Conservation (phyloP, 2,329 filamentous ascomycete genomes). For the Biscogniauxia mediterranea region DNA sequence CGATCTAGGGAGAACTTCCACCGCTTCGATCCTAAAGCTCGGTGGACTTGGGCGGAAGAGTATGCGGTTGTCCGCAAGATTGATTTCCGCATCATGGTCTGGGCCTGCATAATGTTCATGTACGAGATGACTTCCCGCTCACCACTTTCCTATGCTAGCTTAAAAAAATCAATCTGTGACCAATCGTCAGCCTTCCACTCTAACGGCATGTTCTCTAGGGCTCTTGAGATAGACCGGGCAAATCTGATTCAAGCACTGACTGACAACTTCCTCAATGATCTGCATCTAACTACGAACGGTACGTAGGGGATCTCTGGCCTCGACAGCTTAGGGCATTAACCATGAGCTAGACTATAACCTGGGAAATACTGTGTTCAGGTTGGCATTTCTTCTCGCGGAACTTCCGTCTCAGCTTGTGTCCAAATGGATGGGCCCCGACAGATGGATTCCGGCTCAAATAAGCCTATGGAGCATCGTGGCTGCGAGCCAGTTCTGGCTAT, state of each 20-base stretch:
- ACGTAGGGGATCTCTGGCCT: constrained; percentile 3
- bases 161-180: neutral
- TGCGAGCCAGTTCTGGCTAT: constrained; percentile 19
- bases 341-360: constrained; percentile 43
- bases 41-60: constrained; percentile 35
- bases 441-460: constrained; percentile 25
- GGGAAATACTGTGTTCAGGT: constrained; percentile 52
- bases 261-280: constrained; percentile 44
- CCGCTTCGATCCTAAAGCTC: constrained; percentile 32
- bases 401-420: constrained; percentile 58
- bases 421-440: constrained; percentile 41
- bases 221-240: constrained; percentile 45
- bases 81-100: constrained; percentile 41
- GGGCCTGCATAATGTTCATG: constrained; percentile 48
- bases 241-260: constrained; percentile 47
- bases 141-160: constrained; percentile 16
- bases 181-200: neutral
- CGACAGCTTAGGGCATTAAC: neutral
- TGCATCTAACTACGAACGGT: constrained; percentile 44
- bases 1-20: constrained; percentile 30
- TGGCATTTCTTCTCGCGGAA: constrained; percentile 54
- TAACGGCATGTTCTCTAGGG: neutral
- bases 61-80: constrained; percentile 31
- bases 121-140: neutral
- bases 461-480: constrained; percentile 20